A percentile compares a stretch with the other conserved stretches of the same genome.
These are phyloP conservation scores for Ogataea naganishii DNA, from an alignment of 805 yeast species.

Conservation along the genomic window DNA sequence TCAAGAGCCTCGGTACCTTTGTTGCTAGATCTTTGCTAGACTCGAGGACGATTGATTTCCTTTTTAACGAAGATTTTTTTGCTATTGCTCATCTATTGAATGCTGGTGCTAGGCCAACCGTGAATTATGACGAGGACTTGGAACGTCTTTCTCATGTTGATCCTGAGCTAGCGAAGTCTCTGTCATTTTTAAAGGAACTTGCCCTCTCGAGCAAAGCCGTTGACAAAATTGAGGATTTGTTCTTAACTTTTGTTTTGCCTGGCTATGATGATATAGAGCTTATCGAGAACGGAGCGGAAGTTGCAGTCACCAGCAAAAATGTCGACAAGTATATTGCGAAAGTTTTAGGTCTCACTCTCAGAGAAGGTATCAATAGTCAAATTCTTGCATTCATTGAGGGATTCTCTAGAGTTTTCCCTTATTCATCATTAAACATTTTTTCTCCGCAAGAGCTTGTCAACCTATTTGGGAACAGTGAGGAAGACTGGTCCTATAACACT, in stretches of 20 bases:
- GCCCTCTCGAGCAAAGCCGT: slow-evolving; percentile 19
- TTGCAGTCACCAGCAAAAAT: slow-evolving; percentile 41
- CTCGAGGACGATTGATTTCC: slow-evolving; percentile 78
- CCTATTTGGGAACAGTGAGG: slow-evolving; percentile 70
- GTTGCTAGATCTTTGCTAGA: slow-evolving; percentile 83
- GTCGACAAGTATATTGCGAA: slow-evolving; percentile 46
- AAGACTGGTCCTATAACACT: slow-evolving; percentile 76
- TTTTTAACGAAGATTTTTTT: slow-evolving; percentile 66
- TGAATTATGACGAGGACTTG: too few relatives aligned
- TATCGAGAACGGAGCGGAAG: slow-evolving; percentile 43
- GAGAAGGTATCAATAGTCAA: slow-evolving; percentile 57
- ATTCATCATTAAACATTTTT: slow-evolving; percentile 59
- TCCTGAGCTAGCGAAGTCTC: slow-evolving; percentile 45
- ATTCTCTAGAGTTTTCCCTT: slow-evolving; percentile 77
- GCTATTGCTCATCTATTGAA: slow-evolving; percentile 38
- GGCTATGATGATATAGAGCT: slow-evolving; percentile 61
- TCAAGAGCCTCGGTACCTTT: slow-evolving; percentile 68
- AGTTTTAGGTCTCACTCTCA: slow-evolving; percentile 52
- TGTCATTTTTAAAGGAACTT: slow-evolving; percentile 42
- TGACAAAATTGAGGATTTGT: slow-evolving; percentile 41
- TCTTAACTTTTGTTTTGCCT: slow-evolving; percentile 65
- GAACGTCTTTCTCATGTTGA: slow-evolving; percentile 45
- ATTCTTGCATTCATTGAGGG: slow-evolving; percentile 67
- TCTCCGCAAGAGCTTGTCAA: slow-evolving; percentile 65
- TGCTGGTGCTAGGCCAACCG: too few relatives aligned